Evolutionary conservation across 2,329 filamentous ascomycete genomes (phyloP), one percentile per base, ranked within the genome.

Genomic region (Verticillium dahliae): DNA sequence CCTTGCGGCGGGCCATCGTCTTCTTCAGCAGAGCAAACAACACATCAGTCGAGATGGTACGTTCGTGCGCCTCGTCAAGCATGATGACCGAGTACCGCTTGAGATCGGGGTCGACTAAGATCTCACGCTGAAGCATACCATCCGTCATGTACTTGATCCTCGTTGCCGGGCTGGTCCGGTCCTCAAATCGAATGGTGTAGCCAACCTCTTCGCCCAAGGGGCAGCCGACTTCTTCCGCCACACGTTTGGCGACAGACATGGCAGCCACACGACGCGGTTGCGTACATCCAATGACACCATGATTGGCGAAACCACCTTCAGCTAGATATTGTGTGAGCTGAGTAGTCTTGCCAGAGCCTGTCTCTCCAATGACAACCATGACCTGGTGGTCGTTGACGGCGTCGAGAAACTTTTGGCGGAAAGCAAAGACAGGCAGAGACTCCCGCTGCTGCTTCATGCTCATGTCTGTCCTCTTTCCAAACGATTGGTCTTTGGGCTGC

Each of bases 101-200:
- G 67, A 99, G 78, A 69, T 97, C 90, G 0, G 93, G 90, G 72
- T 99, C 95, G 67, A 97, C 84, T 59, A 99, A 82, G 72, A 97
- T 92, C 77, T 99, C 95, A 79, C 95, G 86, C 77, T 97, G 88
- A 73, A 99, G 85, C 91, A 98, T 98, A 75, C 95, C 95, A 70
- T 99, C 95, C 15, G 95, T 99, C 94, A 99, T 97, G 78, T 99
- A 99, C 79, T 99, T 99, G 80, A 99, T 97, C 71, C 89, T 91
- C 1, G 95, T 99, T 18, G 88, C 84, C 1, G 91, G 87, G 66
- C 89, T 91, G 0, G 94, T 97, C 72, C 89, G 90, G 76, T 99
- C 95, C 71, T 99, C 95, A 72, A 99, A 99, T 73, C 95, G 91
- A 71, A 99, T 97, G 7, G 91, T 97, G 73, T 99, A 99, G 60